phyloP scores from a whole-genome alignment of 768 basidiomycete genomes.

The Lactarius pseudohatsudake region DNA sequence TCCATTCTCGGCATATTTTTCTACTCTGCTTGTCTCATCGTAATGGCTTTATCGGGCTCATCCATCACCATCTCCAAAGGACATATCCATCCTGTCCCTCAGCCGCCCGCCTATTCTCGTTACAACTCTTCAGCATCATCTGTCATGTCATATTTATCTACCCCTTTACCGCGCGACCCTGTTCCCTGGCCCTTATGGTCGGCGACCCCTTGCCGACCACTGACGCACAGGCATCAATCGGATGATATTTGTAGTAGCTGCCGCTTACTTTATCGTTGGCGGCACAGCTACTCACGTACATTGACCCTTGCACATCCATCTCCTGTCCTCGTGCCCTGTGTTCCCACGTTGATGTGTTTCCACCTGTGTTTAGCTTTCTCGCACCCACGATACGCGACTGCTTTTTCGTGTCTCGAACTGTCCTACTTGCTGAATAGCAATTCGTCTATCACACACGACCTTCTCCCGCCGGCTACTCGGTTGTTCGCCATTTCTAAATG shows the following conservation, averaged over 20 bases:
- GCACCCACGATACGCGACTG: conserved; percentile 13
- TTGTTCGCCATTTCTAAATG: conserved; percentile 15
- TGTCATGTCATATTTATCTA: conserved; percentile 40
- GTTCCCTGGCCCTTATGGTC: conserved; percentile 27
- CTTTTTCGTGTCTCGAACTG: conserved; percentile 15
- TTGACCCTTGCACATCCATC: conserved; percentile 8
- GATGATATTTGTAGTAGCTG: conserved; percentile 4
- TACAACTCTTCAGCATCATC: conserved; percentile 34
- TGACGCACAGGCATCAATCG: conserved; percentile 4
- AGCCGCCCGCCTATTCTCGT: conserved; percentile 41
- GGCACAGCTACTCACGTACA: conserved; percentile 15
- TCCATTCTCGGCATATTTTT: conserved; percentile 31
- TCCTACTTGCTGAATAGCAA: conserved; percentile 16
- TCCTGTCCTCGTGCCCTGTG: conserved; percentile 11
- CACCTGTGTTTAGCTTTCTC: conserved; percentile 16
- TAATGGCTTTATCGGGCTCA: conserved; percentile 31
- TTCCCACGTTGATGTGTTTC: conserved; percentile 15
- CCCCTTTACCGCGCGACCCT: conserved; percentile 31
- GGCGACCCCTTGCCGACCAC: conserved; percentile 1
- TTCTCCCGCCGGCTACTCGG: conserved; percentile 12
- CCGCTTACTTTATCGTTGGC: neutral
- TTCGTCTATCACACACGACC: conserved; percentile 12
- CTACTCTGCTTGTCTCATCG: conserved; percentile 32
- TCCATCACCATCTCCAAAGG: conserved; percentile 36
- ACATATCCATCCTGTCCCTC: conserved; percentile 67